A percentile compares a stretch with the other conserved stretches of the same genome.
Conservation (phyloP, 805 yeast genomes). For the Wickerhamiella shivajii region DNA sequence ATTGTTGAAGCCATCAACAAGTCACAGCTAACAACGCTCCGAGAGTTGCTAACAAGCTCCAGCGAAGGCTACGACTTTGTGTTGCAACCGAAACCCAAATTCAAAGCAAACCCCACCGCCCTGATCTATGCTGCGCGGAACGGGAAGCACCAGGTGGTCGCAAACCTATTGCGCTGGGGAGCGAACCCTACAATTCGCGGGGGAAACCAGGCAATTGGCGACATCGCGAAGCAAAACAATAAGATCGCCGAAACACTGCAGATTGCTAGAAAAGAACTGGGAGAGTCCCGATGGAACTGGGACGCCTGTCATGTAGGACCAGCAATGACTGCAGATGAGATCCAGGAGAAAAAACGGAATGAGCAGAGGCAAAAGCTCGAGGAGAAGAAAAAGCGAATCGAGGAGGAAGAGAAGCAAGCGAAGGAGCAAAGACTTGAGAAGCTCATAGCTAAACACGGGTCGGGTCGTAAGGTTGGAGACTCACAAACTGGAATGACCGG, state of each 20-base stretch:
- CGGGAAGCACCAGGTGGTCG: slow-evolving; percentile 53
- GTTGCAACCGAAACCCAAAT: slow-evolving; percentile 42
- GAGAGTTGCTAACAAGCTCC: slow-evolving; percentile 46
- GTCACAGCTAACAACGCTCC: slow-evolving; percentile 61
- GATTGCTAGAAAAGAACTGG: slow-evolving; percentile 47
- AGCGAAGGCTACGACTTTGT: slow-evolving; percentile 37
- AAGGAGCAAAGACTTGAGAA: slow-evolving; percentile 17
- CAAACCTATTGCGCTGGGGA: slow-evolving; percentile 43
- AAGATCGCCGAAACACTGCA: slow-evolving; percentile 41
- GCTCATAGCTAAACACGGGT: slow-evolving; percentile 18
- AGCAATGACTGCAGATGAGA: slow-evolving; percentile 28
- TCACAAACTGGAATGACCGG: slow-evolving; percentile 27
- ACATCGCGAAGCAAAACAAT: slow-evolving; percentile 35
- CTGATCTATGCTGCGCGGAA: slow-evolving; percentile 64
- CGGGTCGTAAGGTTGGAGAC: slow-evolving; percentile 17
- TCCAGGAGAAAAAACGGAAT: slow-evolving; percentile 15
- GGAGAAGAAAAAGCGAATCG: no score
- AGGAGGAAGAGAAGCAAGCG: slow-evolving; percentile 12
- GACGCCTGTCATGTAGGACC: slow-evolving; percentile 45
- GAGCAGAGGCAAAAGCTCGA: slow-evolving; percentile 8
- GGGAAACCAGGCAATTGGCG: slow-evolving; percentile 52
- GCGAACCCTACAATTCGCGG: slow-evolving; percentile 52
- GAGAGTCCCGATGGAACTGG: slow-evolving; percentile 66
- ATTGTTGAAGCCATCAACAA: slow-evolving; percentile 46
- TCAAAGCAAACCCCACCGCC: slow-evolving; percentile 48